Conservation (phyloP, 768 basidiomycete genomes). For the Melanogaster broomeanus region DNA sequence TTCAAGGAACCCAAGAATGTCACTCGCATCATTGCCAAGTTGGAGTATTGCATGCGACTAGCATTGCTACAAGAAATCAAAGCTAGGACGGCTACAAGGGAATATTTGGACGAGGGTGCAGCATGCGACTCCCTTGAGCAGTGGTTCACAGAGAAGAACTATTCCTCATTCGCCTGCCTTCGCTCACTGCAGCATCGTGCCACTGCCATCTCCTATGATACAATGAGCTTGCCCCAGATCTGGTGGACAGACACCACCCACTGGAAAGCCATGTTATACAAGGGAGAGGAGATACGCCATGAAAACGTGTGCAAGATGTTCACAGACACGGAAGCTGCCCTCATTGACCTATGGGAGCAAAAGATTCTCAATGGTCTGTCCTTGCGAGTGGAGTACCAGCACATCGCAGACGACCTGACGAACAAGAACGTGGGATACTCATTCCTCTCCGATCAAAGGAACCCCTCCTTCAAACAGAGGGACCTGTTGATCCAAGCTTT, state of each 20-base stretch:
- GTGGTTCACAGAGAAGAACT: constrained; percentile 11
- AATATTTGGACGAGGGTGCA: neutral
- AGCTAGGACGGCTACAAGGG: neutral
- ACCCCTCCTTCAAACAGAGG: too few species aligned
- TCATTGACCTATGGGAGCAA: too few species aligned
- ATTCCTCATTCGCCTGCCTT: too few species aligned
- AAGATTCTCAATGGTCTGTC: constrained; percentile 10
- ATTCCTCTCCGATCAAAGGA: too few species aligned
- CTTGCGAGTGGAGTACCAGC: constrained; percentile 8
- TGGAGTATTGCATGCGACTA: constrained; percentile 8
- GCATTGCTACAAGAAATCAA: constrained; percentile 6
- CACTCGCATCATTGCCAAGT: constrained; percentile 9
- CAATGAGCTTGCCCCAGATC: neutral
- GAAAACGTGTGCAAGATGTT: too few species aligned
- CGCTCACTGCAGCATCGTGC: too few species aligned
- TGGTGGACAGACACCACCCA: constrained; percentile 1
- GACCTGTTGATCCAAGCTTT: too few species aligned
- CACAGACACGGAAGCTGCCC: too few species aligned
- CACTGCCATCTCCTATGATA: too few species aligned
- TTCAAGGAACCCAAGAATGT: constrained; percentile 15
- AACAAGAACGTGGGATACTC: too few species aligned
- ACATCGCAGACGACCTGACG: constrained; percentile 21
- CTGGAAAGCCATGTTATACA: neutral
- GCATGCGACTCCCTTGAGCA: constrained; percentile 3
- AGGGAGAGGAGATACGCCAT: constrained; percentile 19